Evolutionary conservation across 2,329 filamentous ascomycete genomes (phyloP).

Genomic region (Xylariales sp.): DNA sequence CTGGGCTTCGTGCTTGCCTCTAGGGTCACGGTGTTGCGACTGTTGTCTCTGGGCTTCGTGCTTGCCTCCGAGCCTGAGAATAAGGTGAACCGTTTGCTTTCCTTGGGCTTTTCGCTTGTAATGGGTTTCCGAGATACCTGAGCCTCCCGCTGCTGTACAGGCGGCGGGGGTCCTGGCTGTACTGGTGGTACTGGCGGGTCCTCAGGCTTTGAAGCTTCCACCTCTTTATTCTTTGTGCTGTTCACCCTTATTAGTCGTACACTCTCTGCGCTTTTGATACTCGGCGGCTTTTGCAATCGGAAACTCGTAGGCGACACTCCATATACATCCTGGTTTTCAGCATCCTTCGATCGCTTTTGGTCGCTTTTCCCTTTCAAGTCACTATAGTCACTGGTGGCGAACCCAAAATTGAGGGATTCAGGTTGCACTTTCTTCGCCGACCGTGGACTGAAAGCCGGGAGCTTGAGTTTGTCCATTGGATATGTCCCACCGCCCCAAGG

Average conservation of each 20-base stretch:
- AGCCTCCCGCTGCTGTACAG: background rate
- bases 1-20: too few species aligned
- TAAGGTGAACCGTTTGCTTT: background rate
- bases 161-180: background rate
- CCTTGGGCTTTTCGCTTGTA: background rate
- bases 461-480: conserved; percentile 23
- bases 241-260: conserved; percentile 26
- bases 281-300: conserved; percentile 23
- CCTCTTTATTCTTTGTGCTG: conserved; percentile 16
- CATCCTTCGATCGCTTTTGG: background rate
- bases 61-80: background rate
- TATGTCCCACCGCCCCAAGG: conserved; percentile 19
- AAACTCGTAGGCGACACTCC: conserved; percentile 17
- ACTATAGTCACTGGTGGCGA: conserved; percentile 19
- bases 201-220: background rate
- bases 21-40: too few species aligned
- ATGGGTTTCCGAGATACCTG: conserved; percentile 1
- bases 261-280: conserved; percentile 21
- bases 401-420: conserved; percentile 15
- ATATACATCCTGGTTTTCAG: conserved; percentile 14
- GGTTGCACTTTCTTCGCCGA: conserved; percentile 17
- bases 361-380: conserved; percentile 3
- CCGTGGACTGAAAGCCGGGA: conserved; percentile 21
- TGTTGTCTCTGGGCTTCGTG: conserved; percentile 7
- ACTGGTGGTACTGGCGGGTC: too few species aligned